Evolutionary conservation across 768 basidiomycete genomes (phyloP), one percentile per base, ranked within the genome.

Genomic region (Heimioporus sp.): DNA sequence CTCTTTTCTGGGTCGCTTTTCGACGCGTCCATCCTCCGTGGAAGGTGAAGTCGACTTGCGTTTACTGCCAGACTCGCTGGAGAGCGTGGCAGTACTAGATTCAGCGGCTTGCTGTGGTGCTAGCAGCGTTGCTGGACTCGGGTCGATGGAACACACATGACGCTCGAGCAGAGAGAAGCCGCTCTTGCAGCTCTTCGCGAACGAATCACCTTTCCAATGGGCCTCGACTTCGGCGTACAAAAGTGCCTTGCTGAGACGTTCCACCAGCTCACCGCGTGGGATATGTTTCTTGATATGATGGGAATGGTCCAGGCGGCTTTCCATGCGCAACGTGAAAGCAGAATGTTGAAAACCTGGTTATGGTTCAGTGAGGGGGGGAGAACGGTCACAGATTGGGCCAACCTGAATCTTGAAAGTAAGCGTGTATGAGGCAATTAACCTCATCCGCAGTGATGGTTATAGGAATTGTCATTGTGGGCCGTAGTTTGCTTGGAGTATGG

Each of bases 321-420:
- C 91, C 65, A 81, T 82, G 43, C 83, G 82, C 30, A 93, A 73
- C n/a, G 83, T 78, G 67, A 89, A 93, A 7, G 91, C 90, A 30
- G 90, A 82, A 63, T 93, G 91, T 34, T 78, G 76, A 64, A 92
- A 90, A 49, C 90, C 91, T 91, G 50, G 37, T 11, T 28, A 13
- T 34, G 24, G 49, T 53, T 19, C 56, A 53, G 52, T 48, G 30
- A 58, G 53, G 42, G 39, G 13, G 49, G 32, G 34, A 15, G 19
- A 47, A 15, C 16, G 44, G 43, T 31, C 24, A 13, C 37, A 35
- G 11, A 13, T 21, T n/a, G 32, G 30, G 43, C 49, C 17, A 28
- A 89, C 90, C 90, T 31, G 89, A 90, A 60, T 93, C 91, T 57
- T 85, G 76, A 57, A 93, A 82, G 63, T 92, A 93, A 2, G 91